These are phyloP conservation scores for Priceomyces melissophilus DNA, from an alignment of 805 yeast genomes.

Conservation along the genomic window DNA sequence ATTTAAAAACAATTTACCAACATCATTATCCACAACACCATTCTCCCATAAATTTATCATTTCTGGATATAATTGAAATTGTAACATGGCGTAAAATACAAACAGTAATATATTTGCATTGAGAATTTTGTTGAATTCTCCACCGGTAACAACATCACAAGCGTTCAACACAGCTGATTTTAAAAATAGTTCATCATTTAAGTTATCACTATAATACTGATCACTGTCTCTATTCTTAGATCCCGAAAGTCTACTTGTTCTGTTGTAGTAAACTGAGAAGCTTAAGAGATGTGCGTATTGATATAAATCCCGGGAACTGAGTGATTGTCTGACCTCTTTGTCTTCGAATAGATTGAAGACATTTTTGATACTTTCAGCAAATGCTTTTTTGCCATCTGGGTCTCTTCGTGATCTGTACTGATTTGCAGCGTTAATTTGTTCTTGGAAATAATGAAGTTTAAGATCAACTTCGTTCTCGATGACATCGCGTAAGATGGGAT, in stretches of 20 bases:
- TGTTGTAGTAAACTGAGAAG: conserved; percentile 24
- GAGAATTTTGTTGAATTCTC: conserved; percentile 26
- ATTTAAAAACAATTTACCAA: conserved; percentile 48
- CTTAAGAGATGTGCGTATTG: conserved; percentile 20
- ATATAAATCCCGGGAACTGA: conserved; percentile 19
- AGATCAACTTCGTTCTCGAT: conserved; percentile 15
- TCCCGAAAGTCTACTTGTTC: conserved; percentile 31
- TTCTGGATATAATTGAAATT: conserved; percentile 57
- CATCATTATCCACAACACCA: conserved; percentile 45
- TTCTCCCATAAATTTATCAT: conserved; percentile 69
- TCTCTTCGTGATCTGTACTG: conserved; percentile 13
- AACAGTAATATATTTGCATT: conserved; percentile 19
- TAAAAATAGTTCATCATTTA: conserved; percentile 27
- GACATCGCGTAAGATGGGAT: conserved; percentile 20
- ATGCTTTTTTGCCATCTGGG: conserved; percentile 15
- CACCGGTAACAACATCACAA: conserved; percentile 24
- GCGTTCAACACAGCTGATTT: conserved; percentile 31
- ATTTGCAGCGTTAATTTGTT: conserved; percentile 21
- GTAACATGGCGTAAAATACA: conserved; percentile 38
- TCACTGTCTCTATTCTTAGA: conserved; percentile 38
- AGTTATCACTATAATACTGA: conserved; percentile 21
- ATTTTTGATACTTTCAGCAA: conserved; percentile 14
- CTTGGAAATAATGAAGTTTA: conserved; percentile 27
- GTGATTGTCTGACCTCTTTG: conserved; percentile 14
- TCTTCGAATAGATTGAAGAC: conserved; percentile 18